Evolutionary conservation across 108 stramenopile species (phyloP).

Genomic region (Chaetoceros tenuissimus): DNA sequence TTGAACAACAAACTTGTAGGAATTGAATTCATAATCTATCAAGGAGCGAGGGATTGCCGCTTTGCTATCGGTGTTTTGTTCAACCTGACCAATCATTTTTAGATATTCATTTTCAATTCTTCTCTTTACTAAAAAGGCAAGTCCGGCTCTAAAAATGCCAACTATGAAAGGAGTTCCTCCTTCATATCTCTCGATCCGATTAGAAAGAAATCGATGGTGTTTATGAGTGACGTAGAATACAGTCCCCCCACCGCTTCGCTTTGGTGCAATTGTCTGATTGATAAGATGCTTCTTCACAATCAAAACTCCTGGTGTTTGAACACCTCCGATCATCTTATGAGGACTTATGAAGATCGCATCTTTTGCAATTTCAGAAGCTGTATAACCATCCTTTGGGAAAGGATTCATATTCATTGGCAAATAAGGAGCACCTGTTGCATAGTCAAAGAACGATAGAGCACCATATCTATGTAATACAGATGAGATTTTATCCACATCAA

Average conservation of each 20-base stretch:
- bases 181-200: conserved; percentile 95
- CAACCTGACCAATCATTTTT: conserved; percentile 9
- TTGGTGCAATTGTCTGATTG: conserved; percentile 59
- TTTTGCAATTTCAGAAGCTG: conserved; percentile 49
- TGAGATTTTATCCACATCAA: conserved; percentile 74
- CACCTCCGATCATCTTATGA: conserved; percentile 77
- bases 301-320: conserved; percentile 85
- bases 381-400: conserved; percentile 49
- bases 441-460: conserved; percentile 90
- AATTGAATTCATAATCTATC: conserved; percentile 49
- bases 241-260: conserved; percentile 87
- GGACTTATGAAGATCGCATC: conserved; percentile 81
- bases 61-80: conserved; percentile 1
- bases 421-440: conserved; percentile 95
- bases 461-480: conserved; percentile 76
- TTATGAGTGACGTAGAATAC: conserved; percentile 92
- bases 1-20: conserved; percentile 38
- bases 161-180: conserved; percentile 96
- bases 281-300: conserved; percentile 81
- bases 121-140: conserved; percentile 72
- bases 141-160: conserved; percentile 83
- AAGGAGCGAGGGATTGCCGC: conserved; percentile 17
- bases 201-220: conserved; percentile 88
- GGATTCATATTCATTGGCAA: conserved; percentile 89
- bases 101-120: conserved; percentile 38